A percentile compares a stretch with the other conserved stretches of the same genome.
phyloP scores from a whole-genome alignment of 2,329 filamentous ascomycete species.

The Fusarium nurragi region DNA sequence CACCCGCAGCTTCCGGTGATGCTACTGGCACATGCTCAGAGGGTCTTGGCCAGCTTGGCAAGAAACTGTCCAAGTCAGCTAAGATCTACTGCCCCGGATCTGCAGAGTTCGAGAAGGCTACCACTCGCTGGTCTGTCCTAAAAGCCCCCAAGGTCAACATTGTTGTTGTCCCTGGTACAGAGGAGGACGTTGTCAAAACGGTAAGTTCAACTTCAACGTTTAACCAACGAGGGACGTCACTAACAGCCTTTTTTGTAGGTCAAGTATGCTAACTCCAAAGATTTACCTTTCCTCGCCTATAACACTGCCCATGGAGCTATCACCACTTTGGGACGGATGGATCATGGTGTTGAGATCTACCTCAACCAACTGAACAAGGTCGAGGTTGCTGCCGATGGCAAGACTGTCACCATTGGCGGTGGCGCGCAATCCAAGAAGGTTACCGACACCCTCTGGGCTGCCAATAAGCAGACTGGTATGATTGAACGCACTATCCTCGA shows the following conservation, averaged over 20 bases:
- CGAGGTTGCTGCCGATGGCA: conserved; percentile 53
- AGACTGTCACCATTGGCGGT: conserved; percentile 59
- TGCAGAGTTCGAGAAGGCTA: conserved; percentile 50
- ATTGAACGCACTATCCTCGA: not conserved
- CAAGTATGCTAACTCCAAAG: conserved; percentile 56
- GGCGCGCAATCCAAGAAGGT: conserved; percentile 58
- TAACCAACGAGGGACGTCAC: rapidly evolving
- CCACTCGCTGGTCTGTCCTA: conserved; percentile 58
- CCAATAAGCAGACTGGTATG: conserved; percentile 60
- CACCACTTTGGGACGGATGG: conserved; percentile 59
- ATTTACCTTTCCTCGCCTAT: conserved; percentile 62
- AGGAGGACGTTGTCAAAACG: conserved; percentile 59
- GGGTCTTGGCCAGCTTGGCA: conserved; percentile 38
- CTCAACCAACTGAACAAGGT: conserved; percentile 57
- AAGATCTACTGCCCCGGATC: conserved; percentile 56
- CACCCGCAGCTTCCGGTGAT: conserved; percentile 25
- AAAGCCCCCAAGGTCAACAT: conserved; percentile 55
- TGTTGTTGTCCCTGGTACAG: conserved; percentile 58
- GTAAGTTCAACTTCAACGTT: conserved; percentile 44
- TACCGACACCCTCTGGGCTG: conserved; percentile 59
- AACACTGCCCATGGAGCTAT: conserved; percentile 63
- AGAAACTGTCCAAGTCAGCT: conserved; percentile 51
- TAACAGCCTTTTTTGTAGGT: conserved; percentile 24
- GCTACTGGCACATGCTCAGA: conserved; percentile 27
- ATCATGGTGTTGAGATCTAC: conserved; percentile 61